phyloP scores from a whole-genome alignment of 495 filamentous ascomycete genomes.

The Staphylotrichum tortipilum region DNA sequence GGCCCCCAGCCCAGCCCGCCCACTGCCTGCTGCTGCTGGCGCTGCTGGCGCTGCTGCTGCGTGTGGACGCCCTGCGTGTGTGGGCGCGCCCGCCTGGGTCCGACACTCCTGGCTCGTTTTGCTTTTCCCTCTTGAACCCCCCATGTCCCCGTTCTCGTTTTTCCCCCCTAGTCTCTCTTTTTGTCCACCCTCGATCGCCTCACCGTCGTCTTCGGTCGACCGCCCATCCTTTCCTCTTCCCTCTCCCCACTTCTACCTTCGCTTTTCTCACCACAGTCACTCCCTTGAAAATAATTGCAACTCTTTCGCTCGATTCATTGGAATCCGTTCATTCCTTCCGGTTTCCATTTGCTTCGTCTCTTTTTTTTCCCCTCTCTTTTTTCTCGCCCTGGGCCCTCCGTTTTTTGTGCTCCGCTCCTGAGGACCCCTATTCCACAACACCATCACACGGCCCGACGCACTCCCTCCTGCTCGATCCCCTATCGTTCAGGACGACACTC shows the following conservation, averaged over 20 bases:
- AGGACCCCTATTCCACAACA: neutral
- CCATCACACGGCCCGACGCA: neutral
- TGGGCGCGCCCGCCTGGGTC: conserved; percentile 15
- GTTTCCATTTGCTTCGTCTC: conserved; percentile 24
- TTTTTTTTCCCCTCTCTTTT: conserved; percentile 24
- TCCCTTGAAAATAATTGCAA: conserved; percentile 35
- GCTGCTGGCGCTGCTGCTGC: too few relatives aligned
- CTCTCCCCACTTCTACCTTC: conserved; percentile 25
- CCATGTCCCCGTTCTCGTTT: conserved; percentile 26
- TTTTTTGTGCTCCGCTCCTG: conserved; percentile 7
- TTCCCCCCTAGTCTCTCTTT: conserved; percentile 26
- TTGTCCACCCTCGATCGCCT: conserved; percentile 25
- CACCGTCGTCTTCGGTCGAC: conserved; percentile 26
- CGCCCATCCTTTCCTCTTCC: conserved; percentile 19
- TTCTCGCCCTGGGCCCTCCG: conserved; percentile 11
- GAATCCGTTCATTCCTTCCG: conserved; percentile 35
- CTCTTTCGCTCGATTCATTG: conserved; percentile 20
- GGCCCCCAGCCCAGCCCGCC: too few relatives aligned
- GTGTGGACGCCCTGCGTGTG: too few relatives aligned
- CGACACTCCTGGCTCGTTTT: conserved; percentile 16
- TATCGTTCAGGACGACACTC: conserved; percentile 30
- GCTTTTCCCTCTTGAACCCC: conserved; percentile 28
- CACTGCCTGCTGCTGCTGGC: too few relatives aligned
- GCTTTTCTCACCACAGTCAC: conserved; percentile 36
- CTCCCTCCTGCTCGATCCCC: conserved; percentile 20